Conservation (phyloP, 495 filamentous ascomycete species). For the Hypoxylon rickii region DNA sequence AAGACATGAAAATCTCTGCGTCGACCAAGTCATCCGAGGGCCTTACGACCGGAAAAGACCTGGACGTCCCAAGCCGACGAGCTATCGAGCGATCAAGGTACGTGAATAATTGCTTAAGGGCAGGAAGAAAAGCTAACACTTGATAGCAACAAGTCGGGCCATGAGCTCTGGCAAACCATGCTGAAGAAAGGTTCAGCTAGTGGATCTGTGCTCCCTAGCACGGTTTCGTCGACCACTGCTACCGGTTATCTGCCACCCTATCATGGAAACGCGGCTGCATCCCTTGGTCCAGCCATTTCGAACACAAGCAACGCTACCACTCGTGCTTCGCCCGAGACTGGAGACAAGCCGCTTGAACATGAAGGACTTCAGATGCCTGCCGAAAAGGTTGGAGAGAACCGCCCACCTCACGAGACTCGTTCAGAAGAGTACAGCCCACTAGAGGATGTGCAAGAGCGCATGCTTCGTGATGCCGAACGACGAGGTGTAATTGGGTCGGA, state of each 20-base stretch:
- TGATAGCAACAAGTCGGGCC: conserved; percentile 32
- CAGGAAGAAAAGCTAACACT: conserved; percentile 10
- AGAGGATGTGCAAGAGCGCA: conserved; percentile 35
- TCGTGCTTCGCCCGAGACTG: conserved; percentile 29
- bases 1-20: conserved; percentile 3
- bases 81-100: conserved; percentile 37
- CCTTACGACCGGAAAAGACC: conserved; percentile 2
- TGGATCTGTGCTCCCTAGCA: conserved; percentile 40
- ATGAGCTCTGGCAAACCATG: conserved; percentile 48
- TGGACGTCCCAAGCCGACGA: conserved; percentile 9
- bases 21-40: conserved; percentile 2
- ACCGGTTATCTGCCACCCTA: conserved; percentile 54
- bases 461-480: conserved; percentile 37
- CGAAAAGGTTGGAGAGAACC: conserved; percentile 50
- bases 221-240: conserved; percentile 52
- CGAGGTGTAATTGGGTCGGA: conserved; percentile 40
- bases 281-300: conserved; percentile 46
- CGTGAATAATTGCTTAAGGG: not conserved
- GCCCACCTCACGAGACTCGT: conserved; percentile 40
- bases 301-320: conserved; percentile 32
- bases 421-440: conserved; percentile 34
- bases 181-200: conserved; percentile 50
- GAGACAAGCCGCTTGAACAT: conserved; percentile 33
- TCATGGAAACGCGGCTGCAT: conserved; percentile 47
- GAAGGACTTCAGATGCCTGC: conserved; percentile 27